phyloP scores from a whole-genome alignment of 2,329 filamentous ascomycete species.

The Nothophaeocryptopus gaeumannii region DNA sequence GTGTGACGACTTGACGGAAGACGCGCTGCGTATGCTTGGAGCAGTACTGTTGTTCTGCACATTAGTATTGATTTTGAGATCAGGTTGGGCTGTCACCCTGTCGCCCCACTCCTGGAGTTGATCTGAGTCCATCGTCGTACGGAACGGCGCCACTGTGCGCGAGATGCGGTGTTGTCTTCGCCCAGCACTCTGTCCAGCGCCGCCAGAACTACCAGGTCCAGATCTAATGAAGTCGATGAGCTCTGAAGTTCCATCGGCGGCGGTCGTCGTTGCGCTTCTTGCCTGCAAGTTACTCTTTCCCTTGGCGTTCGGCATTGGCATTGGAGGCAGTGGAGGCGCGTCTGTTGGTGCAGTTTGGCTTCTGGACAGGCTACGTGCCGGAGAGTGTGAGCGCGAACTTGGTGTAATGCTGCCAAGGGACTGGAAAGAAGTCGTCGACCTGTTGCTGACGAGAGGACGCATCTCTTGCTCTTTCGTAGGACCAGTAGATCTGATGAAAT shows the following conservation, averaged over 20 bases:
- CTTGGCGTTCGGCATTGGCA: slow-evolving; percentile 22
- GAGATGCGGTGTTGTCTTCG: slow-evolving; percentile 66
- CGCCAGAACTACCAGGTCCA: slow-evolving; percentile 60
- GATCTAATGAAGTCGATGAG: slow-evolving; percentile 93
- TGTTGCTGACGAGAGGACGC: slow-evolving; percentile 21
- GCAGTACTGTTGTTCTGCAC: slow-evolving; percentile 1
- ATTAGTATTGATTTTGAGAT: slow-evolving; percentile 22
- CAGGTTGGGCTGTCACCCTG: slow-evolving; percentile 27
- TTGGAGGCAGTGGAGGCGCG: slow-evolving; percentile 26
- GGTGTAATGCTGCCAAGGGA: slow-evolving; percentile 10
- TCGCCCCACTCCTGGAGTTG: slow-evolving; percentile 53
- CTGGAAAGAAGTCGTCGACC: slow-evolving; percentile 28
- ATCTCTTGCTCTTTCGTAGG: slow-evolving; percentile 46
- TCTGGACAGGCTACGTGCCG: slow-evolving; percentile 21
- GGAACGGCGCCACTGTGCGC: slow-evolving; percentile 78
- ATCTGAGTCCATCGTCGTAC: slow-evolving; percentile 81
- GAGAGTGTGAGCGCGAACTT: slow-evolving; percentile 25
- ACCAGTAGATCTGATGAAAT: slow-evolving; percentile 84
- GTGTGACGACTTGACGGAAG: slow-evolving; percentile 17
- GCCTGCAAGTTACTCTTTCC: slow-evolving; percentile 28
- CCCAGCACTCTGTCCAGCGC: not conserved
- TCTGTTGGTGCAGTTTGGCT: slow-evolving; percentile 12
- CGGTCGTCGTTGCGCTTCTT: slow-evolving; percentile 57
- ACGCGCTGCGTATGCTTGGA: slow-evolving; percentile 18
- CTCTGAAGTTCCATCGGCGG: slow-evolving; percentile 71